These are phyloP conservation scores for Cladorrhinum sp. DNA, from an alignment of 2,329 filamentous ascomycete genomes.

Conservation along the genomic window DNA sequence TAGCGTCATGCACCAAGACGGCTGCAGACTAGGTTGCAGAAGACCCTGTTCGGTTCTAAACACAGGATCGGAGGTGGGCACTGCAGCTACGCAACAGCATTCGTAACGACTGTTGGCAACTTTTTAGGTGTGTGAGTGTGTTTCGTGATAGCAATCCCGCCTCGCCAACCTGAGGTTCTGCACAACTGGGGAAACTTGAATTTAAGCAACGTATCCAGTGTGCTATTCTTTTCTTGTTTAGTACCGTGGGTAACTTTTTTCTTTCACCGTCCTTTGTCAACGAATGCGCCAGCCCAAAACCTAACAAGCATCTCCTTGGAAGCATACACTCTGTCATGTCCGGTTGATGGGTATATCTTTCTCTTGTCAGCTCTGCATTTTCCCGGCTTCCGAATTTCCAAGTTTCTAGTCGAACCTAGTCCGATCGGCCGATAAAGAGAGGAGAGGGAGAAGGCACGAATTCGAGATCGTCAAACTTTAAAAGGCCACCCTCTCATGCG, in stretches of 20 bases:
- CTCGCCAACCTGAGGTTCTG: not conserved
- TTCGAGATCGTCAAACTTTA: slow-evolving; percentile 5
- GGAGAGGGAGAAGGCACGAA: not conserved
- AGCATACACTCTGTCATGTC: not conserved
- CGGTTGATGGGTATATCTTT: not conserved
- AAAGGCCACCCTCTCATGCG: slow-evolving; percentile 35
- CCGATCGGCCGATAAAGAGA: not conserved
- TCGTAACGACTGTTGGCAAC: slow-evolving; percentile 9
- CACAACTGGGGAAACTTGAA: not conserved
- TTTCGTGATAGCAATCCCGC: not conserved
- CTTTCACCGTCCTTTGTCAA: not conserved
- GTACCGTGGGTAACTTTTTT: not conserved
- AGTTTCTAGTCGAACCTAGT: not conserved
- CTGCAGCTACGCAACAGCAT: slow-evolving; percentile 4
- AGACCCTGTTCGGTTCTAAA: slow-evolving; percentile 1
- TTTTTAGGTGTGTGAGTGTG: not conserved
- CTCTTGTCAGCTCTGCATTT: too few species aligned
- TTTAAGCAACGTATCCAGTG: not conserved
- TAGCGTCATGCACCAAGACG: slow-evolving; percentile 2
- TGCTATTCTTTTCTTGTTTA: not conserved
- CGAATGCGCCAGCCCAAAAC: not conserved
- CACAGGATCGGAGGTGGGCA: not conserved
- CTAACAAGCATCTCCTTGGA: not conserved
- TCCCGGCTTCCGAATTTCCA: not conserved
- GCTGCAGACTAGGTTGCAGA: slow-evolving; percentile 5